Base-by-base conservation (phyloP, 352 stramenopile species). In the Globisporangium echinulatum region DNA sequence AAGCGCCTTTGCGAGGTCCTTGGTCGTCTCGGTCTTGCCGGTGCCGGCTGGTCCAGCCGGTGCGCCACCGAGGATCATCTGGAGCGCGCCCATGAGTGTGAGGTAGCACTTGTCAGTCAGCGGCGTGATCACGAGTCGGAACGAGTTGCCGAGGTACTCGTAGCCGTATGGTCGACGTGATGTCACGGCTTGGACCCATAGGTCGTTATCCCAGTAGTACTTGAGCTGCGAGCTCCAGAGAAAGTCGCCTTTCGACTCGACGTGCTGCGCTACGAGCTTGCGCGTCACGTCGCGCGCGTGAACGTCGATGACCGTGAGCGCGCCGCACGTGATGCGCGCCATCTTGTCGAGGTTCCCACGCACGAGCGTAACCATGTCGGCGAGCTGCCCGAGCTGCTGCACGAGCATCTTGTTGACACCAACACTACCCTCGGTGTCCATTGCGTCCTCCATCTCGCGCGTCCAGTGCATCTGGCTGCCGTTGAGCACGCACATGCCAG, bases 91-190 rank as follows among this genome's bases (percentile, higher is more conserved):
- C 94, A 98, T 98, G 11, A 98, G 75, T 25, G 94, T 98, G 39
- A 98, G 57, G 69, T 98, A 98, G 65, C 94, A 98, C 62, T 98
- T 98, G 68, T 98, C 94, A 0, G 94, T 98, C 33, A 98, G 66
- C 3, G 95, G 95, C 4, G 95, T 98, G 67, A 98, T 98, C 55
- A 98, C 94, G 2, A 98, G 74, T 8, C 95, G 82, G 50, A 97
- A 97, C 43, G 88, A 97, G 61, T 98, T 98, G 7, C 95, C 95
- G n/a, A 98, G 67, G 69, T 98, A 98, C 69, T 98, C 95, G 67
- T 98, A 98, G 7, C 90, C 95, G 67, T 98, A 98, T 5, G 86
- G 87, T 5, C 94, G 77, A 0, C 85, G 72, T 6, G 91, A 93
- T 33, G 92, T 94, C 37, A 98, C 89, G 56, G 96, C 92, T 60